Base-by-base conservation (phyloP, 352 stramenopile genomes). In the Pythium sp. region DNA sequence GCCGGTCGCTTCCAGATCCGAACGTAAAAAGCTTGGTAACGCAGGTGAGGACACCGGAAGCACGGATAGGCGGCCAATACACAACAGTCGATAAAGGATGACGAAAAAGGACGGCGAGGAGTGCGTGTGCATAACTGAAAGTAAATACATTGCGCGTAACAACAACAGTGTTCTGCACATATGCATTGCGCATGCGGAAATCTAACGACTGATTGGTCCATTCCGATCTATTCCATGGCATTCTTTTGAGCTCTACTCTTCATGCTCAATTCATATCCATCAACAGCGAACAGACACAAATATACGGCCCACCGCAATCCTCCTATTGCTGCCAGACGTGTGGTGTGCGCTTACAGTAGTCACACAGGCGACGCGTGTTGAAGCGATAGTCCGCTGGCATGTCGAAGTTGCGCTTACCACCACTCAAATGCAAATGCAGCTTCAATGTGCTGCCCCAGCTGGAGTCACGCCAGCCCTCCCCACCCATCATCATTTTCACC, bases 1-100 rank as follows among this genome's bases (percentile, higher is more conserved):
- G 93, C 94, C 64, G 97, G 97, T 0, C 87, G 94, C 43, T 98
- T 98, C 84, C 95, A 98, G 85, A 97, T 98, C 76, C 91, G 94
- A 67, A 98, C 89, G 83, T 97, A 54, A 22, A 46, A n/a, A 51
- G 15, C 15, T 49, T 20, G 36, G 46, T 14, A 3, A 8, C 5
- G 7, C 34, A 49, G n/a, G 5, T 9, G 32, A n/a, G 32, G 5
- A n/a, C 5, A 14, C 30, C 32, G 57, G 20, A 61, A 20, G 4
- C 56, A 46, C 5, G 26, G 30, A 43, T n/a, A 24, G 58, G 43
- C 43, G 43, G 8, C 38, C 38, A 36, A 54, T 38, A 54, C n/a
- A 9, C n/a, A 20, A 47, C 24, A 63, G n/a, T 47, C 30, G 56
- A 49, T 62, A 62, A 62, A 32, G 36, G 26, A 51, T 3, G 18